A percentile compares a stretch with the other conserved stretches of the same genome.
These are phyloP conservation scores for Sporothrix schenckii DNA, from an alignment of 2,329 filamentous ascomycete species.

Conservation along the genomic window DNA sequence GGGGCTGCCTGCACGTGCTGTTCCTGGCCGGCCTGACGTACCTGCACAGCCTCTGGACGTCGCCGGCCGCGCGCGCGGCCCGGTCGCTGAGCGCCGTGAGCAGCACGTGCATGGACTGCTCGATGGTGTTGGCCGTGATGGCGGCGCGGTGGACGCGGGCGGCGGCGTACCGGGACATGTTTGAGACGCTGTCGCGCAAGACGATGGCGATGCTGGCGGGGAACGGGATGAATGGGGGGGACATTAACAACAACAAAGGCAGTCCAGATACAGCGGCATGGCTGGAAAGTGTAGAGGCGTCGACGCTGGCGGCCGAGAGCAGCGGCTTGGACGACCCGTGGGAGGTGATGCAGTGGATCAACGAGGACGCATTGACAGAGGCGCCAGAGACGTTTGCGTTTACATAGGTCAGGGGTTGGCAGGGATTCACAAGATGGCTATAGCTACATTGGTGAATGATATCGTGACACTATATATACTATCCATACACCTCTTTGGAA, in stretches of 20 bases:
- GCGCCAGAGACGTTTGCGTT: neutral
- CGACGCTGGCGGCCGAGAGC: conserved; percentile 1
- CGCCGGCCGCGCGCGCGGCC: neutral
- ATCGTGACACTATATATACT: too few relatives aligned
- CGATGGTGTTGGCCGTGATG: conserved; percentile 44
- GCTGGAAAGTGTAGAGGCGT: neutral
- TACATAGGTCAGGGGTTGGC: neutral
- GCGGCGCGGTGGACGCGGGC: conserved; percentile 37
- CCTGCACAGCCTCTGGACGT: conserved; percentile 1
- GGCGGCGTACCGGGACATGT: conserved; percentile 40
- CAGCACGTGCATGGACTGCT: conserved; percentile 44
- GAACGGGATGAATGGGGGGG: too few relatives aligned
- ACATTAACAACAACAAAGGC: too few relatives aligned
- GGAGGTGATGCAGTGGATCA: conserved; percentile 22
- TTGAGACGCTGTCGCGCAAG: conserved; percentile 1
- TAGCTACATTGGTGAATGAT: too few relatives aligned
- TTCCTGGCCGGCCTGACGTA: neutral
- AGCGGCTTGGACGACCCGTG: neutral
- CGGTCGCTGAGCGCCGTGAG: conserved; percentile 36
- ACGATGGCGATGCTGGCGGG: neutral
- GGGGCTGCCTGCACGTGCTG: conserved; percentile 1
- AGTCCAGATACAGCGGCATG: neutral
- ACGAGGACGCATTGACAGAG: neutral
- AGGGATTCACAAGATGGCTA: too few relatives aligned
- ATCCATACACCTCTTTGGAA: too few relatives aligned